Percentiles rank a stretch among this genome's conserved stretches.
These are phyloP conservation scores for Dianthus caryophyllus DNA, from an alignment of 148 eudicot species.

Conservation along the genomic window DNA sequence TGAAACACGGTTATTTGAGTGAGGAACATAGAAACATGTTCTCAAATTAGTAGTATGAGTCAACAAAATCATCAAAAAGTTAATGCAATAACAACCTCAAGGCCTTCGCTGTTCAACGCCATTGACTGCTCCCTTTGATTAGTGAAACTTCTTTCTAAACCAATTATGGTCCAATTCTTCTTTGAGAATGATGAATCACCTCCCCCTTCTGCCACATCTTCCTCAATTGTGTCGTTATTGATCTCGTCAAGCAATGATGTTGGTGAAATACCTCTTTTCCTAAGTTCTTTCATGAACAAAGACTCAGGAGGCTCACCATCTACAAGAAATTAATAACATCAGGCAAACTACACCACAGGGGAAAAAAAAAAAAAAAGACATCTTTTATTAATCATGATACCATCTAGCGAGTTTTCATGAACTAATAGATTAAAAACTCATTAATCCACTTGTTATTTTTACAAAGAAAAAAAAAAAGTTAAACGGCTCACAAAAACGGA, in stretches of 20 bases:
- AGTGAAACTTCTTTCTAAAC: conserved; percentile 47
- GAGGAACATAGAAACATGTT: not conserved
- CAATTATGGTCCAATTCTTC: conserved; percentile 57
- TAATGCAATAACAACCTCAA: conserved; percentile 53
- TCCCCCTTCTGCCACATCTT: conserved; percentile 52
- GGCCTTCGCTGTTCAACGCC: conserved; percentile 97
- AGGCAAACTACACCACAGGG: not conserved
- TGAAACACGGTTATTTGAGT: not conserved
- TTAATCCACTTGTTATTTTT: no score
- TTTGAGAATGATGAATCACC: conserved; percentile 49
- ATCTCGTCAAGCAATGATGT: conserved; percentile 87
- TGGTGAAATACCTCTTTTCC: conserved; percentile 77
- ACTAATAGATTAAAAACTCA: no score
- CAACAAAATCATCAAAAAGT: conserved; percentile 10
- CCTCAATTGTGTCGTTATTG: conserved; percentile 42
- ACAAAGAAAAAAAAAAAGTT: no score
- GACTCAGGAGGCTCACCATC: conserved; percentile 96
- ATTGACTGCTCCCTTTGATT: conserved; percentile 84
- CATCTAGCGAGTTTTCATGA: no score
- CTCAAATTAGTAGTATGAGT: no score
- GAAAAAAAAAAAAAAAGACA: no score
- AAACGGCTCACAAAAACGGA: no score
- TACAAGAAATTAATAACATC: conserved; percentile 27
- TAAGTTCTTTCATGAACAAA: conserved; percentile 91
- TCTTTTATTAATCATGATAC: no score